Evolutionary conservation across 139 green algal species (phyloP).

Genomic region (Gonium pectorale): DNA sequence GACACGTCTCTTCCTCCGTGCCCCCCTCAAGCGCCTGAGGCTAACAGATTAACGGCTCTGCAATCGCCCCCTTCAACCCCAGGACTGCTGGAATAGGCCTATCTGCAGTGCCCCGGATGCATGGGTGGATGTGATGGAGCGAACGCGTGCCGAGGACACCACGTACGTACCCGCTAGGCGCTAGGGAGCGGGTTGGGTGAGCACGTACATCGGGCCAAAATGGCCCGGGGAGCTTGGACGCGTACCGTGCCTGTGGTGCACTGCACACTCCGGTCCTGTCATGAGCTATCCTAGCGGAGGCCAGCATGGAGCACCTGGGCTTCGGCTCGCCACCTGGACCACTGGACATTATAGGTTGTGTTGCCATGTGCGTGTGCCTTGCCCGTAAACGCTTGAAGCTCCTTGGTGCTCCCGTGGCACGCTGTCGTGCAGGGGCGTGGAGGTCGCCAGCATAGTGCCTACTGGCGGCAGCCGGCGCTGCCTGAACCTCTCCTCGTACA

Average conservation of each 20-base stretch:
- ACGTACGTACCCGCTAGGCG: slow-evolving; percentile 22
- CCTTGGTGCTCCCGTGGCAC: too few relatives aligned
- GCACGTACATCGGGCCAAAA: too few relatives aligned
- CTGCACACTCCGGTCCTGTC: too few relatives aligned
- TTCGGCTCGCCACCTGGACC: too few relatives aligned
- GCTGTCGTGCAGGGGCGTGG: slow-evolving; percentile 1
- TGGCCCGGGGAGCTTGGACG: too few relatives aligned
- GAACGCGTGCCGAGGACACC: slow-evolving; percentile 57
- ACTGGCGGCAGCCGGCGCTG: slow-evolving; percentile 72
- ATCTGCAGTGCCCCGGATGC: slow-evolving; percentile 90
- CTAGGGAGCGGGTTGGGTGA: not conserved
- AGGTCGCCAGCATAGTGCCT: slow-evolving; percentile 67
- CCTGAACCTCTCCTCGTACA: slow-evolving; percentile 98
- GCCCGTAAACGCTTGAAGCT: not conserved
- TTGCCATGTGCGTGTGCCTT: not conserved
- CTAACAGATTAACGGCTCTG: not conserved
- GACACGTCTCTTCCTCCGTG: not conserved
- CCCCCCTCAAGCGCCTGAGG: not conserved
- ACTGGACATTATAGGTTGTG: too few relatives aligned
- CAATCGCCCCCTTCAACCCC: slow-evolving; percentile 4
- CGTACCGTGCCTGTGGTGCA: too few relatives aligned
- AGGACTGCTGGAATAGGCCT: slow-evolving; percentile 97
- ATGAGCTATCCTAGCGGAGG: too few relatives aligned
- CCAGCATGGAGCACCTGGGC: too few relatives aligned
- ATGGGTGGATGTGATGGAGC: slow-evolving; percentile 94